Evolutionary conservation across 352 stramenopile genomes (phyloP).

Genomic region (Phytophthora brassicae): DNA sequence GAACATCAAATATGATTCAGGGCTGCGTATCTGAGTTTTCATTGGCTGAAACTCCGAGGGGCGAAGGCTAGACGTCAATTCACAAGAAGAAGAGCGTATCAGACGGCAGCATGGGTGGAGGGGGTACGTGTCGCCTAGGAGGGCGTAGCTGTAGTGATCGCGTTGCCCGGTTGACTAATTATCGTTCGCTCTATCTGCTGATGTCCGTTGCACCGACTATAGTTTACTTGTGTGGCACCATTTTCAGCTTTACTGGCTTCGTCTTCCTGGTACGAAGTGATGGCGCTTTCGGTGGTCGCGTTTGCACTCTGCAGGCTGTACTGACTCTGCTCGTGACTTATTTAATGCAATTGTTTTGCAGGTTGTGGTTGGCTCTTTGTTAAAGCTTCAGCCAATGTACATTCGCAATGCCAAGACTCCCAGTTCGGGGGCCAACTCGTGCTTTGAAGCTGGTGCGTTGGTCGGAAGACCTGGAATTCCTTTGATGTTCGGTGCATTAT

Average conservation of each 20-base stretch:
- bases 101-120: slow-evolving; percentile 22
- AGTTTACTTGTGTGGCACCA: slow-evolving; percentile 78
- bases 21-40: not conserved
- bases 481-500: not conserved
- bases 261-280: slow-evolving; percentile 64
- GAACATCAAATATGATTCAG: slow-evolving; percentile 7
- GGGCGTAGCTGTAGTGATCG: not conserved
- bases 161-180: not conserved
- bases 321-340: not conserved
- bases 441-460: slow-evolving; percentile 74
- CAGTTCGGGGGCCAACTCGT: slow-evolving; percentile 68
- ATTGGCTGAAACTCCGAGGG: slow-evolving; percentile 23
- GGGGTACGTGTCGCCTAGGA: slow-evolving; percentile 16
- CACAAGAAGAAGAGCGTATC: slow-evolving; percentile 15
- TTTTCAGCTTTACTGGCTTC: slow-evolving; percentile 77
- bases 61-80: slow-evolving; percentile 17
- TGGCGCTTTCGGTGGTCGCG: slow-evolving; percentile 14
- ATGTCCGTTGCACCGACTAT: not conserved
- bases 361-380: slow-evolving; percentile 65
- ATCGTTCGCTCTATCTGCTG: not conserved
- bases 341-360: slow-evolving; percentile 26
- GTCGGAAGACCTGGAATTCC: not conserved
- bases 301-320: not conserved
- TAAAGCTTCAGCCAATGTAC: slow-evolving; percentile 78
- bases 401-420: slow-evolving; percentile 74